Percentiles rank a stretch among this genome's conserved stretches.
These are phyloP conservation scores for Malus fusca DNA, from an alignment of 306 rosid species.

Conservation along the genomic window DNA sequence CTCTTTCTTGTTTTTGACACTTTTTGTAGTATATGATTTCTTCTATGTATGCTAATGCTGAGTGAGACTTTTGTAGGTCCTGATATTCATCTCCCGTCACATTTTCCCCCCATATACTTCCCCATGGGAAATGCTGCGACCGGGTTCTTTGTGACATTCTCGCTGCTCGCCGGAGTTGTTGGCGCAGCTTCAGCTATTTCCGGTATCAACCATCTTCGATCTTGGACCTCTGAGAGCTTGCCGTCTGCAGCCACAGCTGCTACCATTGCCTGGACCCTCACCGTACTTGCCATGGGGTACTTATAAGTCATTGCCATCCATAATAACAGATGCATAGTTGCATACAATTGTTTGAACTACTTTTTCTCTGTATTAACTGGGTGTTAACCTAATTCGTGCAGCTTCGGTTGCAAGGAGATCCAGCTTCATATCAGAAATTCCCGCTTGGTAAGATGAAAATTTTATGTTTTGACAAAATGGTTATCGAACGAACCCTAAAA, in stretches of 20 bases:
- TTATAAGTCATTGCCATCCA: neutral
- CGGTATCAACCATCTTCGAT: slow-evolving; percentile 71
- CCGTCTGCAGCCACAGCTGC: slow-evolving; percentile 82
- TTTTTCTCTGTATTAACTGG: slow-evolving; percentile 4
- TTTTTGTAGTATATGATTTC: neutral
- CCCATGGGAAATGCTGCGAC: slow-evolving; percentile 98
- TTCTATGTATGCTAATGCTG: neutral
- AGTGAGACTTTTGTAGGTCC: slow-evolving; percentile 37
- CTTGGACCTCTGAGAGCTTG: slow-evolving; percentile 70
- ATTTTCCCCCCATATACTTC: slow-evolving; percentile 70
- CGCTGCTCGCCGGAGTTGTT: slow-evolving; percentile 75
- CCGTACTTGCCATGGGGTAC: slow-evolving; percentile 92
- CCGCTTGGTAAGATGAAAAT: slow-evolving; percentile 55
- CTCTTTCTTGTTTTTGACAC: neutral
- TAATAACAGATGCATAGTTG: neutral
- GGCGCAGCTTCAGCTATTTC: slow-evolving; percentile 66
- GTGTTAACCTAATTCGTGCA: slow-evolving; percentile 21
- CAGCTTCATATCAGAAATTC: slow-evolving; percentile 59
- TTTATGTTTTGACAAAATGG: neutral
- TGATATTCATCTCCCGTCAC: slow-evolving; percentile 62
- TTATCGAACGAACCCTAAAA: too few species aligned
- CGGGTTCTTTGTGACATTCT: slow-evolving; percentile 78
- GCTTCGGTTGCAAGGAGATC: slow-evolving; percentile 93
- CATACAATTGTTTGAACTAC: neutral
- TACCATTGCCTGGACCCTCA: slow-evolving; percentile 78